A percentile compares a stretch with the other conserved stretches of the same genome.
Evolutionary conservation across 345 rosid species (phyloP).

Genomic region (Ceriops tagal): DNA sequence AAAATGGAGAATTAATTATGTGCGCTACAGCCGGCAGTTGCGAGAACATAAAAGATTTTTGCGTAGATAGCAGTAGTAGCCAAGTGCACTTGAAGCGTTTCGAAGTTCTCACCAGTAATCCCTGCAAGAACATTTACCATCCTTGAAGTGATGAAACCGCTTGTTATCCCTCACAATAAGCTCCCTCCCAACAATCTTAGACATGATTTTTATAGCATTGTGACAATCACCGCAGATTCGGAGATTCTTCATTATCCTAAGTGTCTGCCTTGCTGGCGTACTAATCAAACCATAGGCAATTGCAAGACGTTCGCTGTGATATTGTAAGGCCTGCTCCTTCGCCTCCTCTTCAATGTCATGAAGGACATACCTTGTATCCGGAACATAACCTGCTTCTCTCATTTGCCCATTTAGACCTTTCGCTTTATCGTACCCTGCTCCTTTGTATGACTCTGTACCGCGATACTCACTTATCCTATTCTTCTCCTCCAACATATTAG

Average conservation of each 20-base stretch:
- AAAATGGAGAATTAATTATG: neutral
- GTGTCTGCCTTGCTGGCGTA: conserved; percentile 53
- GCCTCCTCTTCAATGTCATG: conserved; percentile 63
- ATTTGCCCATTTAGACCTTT: conserved; percentile 58
- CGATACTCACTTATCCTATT: conserved; percentile 37
- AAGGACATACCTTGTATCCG: conserved; percentile 58
- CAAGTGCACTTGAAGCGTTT: neutral
- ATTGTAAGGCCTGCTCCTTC: conserved; percentile 56
- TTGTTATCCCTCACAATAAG: conserved; percentile 64
- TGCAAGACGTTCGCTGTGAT: conserved; percentile 58
- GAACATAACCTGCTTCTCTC: conserved; percentile 58
- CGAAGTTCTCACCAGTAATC: conserved; percentile 45
- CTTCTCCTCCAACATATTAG: conserved; percentile 56
- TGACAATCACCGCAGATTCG: conserved; percentile 71
- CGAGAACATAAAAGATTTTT: neutral
- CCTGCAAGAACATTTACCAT: conserved; percentile 56
- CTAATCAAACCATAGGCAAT: conserved; percentile 65
- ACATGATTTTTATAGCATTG: conserved; percentile 62
- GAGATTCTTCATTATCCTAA: conserved; percentile 60
- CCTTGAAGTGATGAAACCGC: conserved; percentile 59
- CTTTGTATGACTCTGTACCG: conserved; percentile 36
- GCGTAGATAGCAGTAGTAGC: neutral
- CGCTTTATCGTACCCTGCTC: conserved; percentile 19
- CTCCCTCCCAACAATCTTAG: conserved; percentile 58
- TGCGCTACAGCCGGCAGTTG: neutral